Percentiles rank a stretch among this genome's conserved stretches.
Evolutionary conservation across 345 rosid species (phyloP).

Genomic region (Odontarrhena argentea): DNA sequence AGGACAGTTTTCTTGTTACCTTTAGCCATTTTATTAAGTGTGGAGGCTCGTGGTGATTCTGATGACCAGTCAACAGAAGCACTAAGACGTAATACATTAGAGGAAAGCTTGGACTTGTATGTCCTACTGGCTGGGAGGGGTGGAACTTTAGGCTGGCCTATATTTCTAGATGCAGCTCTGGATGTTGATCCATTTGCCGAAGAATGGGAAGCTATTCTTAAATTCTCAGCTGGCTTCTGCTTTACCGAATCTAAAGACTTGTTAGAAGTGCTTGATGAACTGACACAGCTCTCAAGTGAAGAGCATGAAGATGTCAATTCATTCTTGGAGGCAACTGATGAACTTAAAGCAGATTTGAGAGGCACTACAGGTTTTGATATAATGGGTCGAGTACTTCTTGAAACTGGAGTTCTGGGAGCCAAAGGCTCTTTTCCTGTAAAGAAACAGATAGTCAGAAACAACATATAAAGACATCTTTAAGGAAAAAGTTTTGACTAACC

Average conservation of each 20-base stretch:
- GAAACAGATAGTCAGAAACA: slow-evolving; percentile 3
- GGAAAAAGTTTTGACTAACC: slow-evolving; percentile 39
- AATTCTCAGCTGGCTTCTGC: slow-evolving; percentile 46
- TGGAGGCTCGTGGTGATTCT: slow-evolving; percentile 55
- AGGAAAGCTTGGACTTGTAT: slow-evolving; percentile 52
- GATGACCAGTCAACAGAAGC: slow-evolving; percentile 82
- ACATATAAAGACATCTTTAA: slow-evolving; percentile 12
- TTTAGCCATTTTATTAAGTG: slow-evolving; percentile 54
- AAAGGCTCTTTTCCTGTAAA: slow-evolving; percentile 54
- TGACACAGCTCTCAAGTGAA: slow-evolving; percentile 64
- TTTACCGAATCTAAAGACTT: slow-evolving; percentile 45
- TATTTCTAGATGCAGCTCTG: slow-evolving; percentile 45
- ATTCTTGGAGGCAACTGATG: slow-evolving; percentile 52
- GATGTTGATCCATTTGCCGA: slow-evolving; percentile 43
- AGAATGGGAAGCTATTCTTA: slow-evolving; percentile 41
- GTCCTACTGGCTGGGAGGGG: slow-evolving; percentile 48
- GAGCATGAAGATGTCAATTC: slow-evolving; percentile 65
- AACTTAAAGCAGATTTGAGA: slow-evolving; percentile 47
- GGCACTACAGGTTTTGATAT: slow-evolving; percentile 52
- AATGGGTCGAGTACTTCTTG: slow-evolving; percentile 43
- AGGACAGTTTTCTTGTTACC: slow-evolving; percentile 16
- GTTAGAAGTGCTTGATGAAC: slow-evolving; percentile 52
- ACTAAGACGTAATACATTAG: slow-evolving; percentile 64
- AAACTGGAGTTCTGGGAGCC: slow-evolving; percentile 41
- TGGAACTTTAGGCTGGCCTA: slow-evolving; percentile 44